Base-by-base conservation (phyloP, 2,329 filamentous ascomycete species). In the Immersiporthe knoxdaviesiana region DNA sequence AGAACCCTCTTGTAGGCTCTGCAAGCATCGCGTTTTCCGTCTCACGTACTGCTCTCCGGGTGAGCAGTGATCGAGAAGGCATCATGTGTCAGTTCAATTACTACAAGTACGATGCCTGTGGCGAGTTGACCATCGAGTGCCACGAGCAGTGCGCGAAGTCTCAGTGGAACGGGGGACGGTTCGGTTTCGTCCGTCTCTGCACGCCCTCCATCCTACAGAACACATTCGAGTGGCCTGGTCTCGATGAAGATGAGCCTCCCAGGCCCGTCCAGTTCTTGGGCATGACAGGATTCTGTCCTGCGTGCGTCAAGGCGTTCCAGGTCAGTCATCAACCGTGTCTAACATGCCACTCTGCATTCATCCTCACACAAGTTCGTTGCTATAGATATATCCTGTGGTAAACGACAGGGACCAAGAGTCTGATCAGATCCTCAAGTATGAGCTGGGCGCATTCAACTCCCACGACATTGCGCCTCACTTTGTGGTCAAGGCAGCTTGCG, bases 11-110 rank as follows among this genome's bases (percentile, higher is more conserved):
- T n/a, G 18, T 11, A 56, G n/a, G 30, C 32, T 41, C 24, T 54
- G 21, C 18, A n/a, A 16, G 30, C 39, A 66, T n/a, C 35, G 18
- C 11, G 24, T 24, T 24, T 24, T 39, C 35, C 35, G 8, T 65
- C 41, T n/a, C 21, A 59, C 50, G 30, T 27, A 24, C 54, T 16
- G 21, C 21, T 66, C 12, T 11, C 27, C 24, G 16, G 4, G n/a
- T 37, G 10, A 16, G 14, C 1, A 30, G 12, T 41, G 35, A 27
- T 21, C n/a, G 32, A 41, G n/a, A 54, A 27, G 32, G 59, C 47
- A 69, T n/a, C 7, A 72, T 72, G 72, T 72, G 72, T 24, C 62
- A 37, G 1, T 68, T 66, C 35, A 30, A 64, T 4, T 72, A 69
- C 62, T 41, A 62, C 39, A 67, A 65, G 37, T 73, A 61, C 50